Evolutionary conservation across 2,329 filamentous ascomycete genomes (phyloP).

Genomic region (Exserohilum rostratum): DNA sequence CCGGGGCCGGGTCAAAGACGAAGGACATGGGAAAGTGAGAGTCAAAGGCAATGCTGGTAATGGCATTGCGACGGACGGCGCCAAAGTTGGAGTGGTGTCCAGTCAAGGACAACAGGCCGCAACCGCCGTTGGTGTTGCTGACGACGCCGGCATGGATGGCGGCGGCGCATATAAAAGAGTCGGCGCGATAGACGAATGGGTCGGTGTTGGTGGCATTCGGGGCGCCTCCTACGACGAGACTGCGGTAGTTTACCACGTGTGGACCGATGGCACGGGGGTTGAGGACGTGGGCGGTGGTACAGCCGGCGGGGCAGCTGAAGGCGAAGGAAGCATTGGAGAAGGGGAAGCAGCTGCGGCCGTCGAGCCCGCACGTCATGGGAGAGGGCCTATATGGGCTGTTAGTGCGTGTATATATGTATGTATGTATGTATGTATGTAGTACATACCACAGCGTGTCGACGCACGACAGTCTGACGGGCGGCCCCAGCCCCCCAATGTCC

Average conservation of each 20-base stretch:
- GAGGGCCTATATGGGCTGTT: slow-evolving; percentile 28
- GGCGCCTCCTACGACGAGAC: slow-evolving; percentile 70
- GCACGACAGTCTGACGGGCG: slow-evolving; percentile 69
- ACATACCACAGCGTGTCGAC: slow-evolving; percentile 69
- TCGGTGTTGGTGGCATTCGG: slow-evolving; percentile 2
- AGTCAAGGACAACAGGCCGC: slow-evolving; percentile 37
- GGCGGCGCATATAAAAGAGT: slow-evolving; percentile 47
- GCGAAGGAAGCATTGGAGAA: slow-evolving; percentile 59
- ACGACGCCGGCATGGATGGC: slow-evolving; percentile 46
- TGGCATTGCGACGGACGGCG: slow-evolving; percentile 34
- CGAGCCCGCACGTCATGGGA: slow-evolving; percentile 54
- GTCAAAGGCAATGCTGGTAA: slow-evolving; percentile 41
- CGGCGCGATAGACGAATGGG: slow-evolving; percentile 40
- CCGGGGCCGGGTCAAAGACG: slow-evolving; percentile 28
- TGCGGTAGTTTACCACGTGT: slow-evolving; percentile 67
- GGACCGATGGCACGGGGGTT: slow-evolving; percentile 60
- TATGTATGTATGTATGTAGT: neutral
- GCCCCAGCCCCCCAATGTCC: slow-evolving; percentile 72
- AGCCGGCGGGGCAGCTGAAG: slow-evolving; percentile 64
- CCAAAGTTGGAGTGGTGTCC: slow-evolving; percentile 35
- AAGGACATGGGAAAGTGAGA: slow-evolving; percentile 46
- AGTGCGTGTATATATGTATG: neutral
- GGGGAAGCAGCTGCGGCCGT: slow-evolving; percentile 62
- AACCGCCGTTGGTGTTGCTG: slow-evolving; percentile 38
- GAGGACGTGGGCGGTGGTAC: slow-evolving; percentile 54